Conservation (phyloP, 2,329 filamentous ascomycete genomes). For the Parastagonospora nodorum region DNA sequence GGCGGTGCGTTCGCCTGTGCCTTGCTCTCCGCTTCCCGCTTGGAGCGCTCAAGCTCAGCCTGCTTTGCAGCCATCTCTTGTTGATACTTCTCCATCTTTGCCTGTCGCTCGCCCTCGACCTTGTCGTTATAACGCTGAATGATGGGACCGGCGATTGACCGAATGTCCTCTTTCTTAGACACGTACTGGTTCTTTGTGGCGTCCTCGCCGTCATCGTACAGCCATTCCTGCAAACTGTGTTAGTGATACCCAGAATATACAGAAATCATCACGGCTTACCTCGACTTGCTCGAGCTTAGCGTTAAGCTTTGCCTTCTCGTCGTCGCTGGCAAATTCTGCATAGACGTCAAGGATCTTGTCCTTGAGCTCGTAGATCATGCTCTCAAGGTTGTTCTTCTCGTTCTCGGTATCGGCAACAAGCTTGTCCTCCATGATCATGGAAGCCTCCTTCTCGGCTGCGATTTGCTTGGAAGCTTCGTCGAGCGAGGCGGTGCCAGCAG, state of each 20-base stretch:
- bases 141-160: conserved; percentile 86
- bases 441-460: conserved; percentile 79
- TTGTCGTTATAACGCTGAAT: conserved; percentile 96
- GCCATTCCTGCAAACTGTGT: conserved; percentile 74
- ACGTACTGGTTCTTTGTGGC: conserved; percentile 91
- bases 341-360: conserved; percentile 95
- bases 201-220: conserved; percentile 97
- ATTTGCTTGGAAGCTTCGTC: conserved; percentile 69
- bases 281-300: conserved; percentile 82
- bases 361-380: conserved; percentile 94
- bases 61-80: conserved; percentile 66
- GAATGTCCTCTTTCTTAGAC: conserved; percentile 95
- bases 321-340: conserved; percentile 83
- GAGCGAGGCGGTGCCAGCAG: conserved; percentile 79
- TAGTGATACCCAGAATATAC: conserved; percentile 5
- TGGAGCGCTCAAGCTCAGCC: conserved; percentile 73
- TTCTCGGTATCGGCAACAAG: conserved; percentile 97
- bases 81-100: conserved; percentile 69
- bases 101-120: conserved; percentile 82
- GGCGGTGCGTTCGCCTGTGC: conserved; percentile 54
- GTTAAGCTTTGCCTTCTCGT: conserved; percentile 87
- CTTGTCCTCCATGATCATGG: conserved; percentile 98
- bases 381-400: conserved; percentile 99
- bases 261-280: conserved; percentile 62
- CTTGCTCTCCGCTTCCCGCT: conserved; percentile 74